Percentiles rank a stretch among this genome's conserved stretches.
These are phyloP conservation scores for Fraxinus excelsior DNA, from an alignment of 257 asterid genomes.

Conservation along the genomic window DNA sequence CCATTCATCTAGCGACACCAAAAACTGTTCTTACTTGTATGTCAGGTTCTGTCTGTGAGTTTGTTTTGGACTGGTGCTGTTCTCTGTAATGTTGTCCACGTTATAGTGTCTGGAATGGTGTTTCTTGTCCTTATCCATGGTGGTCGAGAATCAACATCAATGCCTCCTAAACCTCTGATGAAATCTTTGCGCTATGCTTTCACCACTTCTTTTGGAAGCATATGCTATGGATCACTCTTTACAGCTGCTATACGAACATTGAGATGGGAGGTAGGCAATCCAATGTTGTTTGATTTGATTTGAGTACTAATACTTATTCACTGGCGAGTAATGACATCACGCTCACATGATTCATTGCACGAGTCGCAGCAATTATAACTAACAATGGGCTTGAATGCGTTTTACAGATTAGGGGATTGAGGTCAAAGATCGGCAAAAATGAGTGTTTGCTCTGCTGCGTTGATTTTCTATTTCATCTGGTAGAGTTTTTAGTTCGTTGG, in stretches of 20 bases:
- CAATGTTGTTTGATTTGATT: slow-evolving; percentile 22
- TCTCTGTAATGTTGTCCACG: slow-evolving; percentile 83
- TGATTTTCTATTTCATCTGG: slow-evolving; percentile 88
- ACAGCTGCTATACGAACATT: slow-evolving; percentile 93
- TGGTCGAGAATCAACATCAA: slow-evolving; percentile 70
- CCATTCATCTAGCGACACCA: slow-evolving; percentile 21
- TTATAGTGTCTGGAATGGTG: slow-evolving; percentile 91
- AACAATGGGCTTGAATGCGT: slow-evolving; percentile 20
- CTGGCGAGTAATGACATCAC: slow-evolving; percentile 7
- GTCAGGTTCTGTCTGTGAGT: slow-evolving; percentile 84
- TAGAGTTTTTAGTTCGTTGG: slow-evolving; percentile 94
- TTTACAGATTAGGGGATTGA: slow-evolving; percentile 88
- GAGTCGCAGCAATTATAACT: slow-evolving; percentile 18
- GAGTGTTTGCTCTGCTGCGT: slow-evolving; percentile 98
- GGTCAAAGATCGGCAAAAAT: slow-evolving; percentile 93
- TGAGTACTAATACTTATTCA: neutral
- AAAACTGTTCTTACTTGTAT: slow-evolving; percentile 21
- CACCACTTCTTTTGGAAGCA: slow-evolving; percentile 95
- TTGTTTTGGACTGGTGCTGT: slow-evolving; percentile 99
- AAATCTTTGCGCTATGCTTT: slow-evolving; percentile 71
- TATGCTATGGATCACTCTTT: slow-evolving; percentile 97
- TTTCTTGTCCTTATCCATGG: slow-evolving; percentile 89
- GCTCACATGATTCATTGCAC: slow-evolving; percentile 2
- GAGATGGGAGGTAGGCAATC: slow-evolving; percentile 83
- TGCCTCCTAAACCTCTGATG: slow-evolving; percentile 83